phyloP scores from a whole-genome alignment of 1,139 yeast species.

The Schwanniomyces etchellsii region DNA sequence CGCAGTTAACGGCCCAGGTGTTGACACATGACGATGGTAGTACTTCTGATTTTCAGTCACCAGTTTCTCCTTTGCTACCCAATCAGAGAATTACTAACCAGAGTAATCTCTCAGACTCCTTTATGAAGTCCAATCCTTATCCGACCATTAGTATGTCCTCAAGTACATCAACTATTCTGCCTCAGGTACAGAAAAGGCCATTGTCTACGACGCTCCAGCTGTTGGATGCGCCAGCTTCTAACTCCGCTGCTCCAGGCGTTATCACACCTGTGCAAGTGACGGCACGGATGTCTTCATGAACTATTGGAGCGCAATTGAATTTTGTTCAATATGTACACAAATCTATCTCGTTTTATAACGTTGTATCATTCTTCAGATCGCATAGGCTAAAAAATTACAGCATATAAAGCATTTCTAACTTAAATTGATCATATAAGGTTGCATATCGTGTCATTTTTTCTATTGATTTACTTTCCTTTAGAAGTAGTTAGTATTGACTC shows the following conservation, averaged over 20 bases:
- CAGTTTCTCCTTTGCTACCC: conserved; percentile 22
- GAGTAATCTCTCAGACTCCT: conserved; percentile 5
- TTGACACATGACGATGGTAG: conserved; percentile 9
- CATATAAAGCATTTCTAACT: no score
- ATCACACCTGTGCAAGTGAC: conserved; percentile 46
- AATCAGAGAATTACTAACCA: conserved; percentile 14
- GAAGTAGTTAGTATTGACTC: no score
- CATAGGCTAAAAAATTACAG: no score
- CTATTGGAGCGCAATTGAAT: no score
- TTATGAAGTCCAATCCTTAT: background rate
- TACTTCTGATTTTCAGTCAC: conserved; percentile 9
- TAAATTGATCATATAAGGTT: no score
- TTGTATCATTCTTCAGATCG: no score
- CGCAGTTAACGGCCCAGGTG: background rate
- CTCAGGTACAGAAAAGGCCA: conserved; percentile 2
- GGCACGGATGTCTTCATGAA: conserved; percentile 34
- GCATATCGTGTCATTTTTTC: no score
- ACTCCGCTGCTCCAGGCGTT: conserved; percentile 33
- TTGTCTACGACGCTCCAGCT: conserved; percentile 29
- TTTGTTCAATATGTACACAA: no score
- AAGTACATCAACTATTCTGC: background rate
- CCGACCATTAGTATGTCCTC: background rate
- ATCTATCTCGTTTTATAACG: no score
- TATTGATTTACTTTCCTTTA: no score
- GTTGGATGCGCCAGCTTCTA: conserved; percentile 26